Evolutionary conservation across 768 basidiomycete species (phyloP).

Genomic region (Leccinellum albellum): DNA sequence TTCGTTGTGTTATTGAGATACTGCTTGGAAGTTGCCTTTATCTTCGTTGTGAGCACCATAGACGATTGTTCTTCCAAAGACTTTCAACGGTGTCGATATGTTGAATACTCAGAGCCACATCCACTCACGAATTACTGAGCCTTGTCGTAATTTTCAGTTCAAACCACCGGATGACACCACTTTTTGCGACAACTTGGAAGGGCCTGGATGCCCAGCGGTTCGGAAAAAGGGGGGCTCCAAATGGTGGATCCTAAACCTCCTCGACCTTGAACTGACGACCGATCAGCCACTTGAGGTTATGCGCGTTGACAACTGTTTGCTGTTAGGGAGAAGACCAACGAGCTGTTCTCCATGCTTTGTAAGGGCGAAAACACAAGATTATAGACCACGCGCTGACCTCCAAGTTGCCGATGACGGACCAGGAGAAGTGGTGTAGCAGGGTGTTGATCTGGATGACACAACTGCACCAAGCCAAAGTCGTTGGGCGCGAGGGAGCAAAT

Average conservation of each 20-base stretch:
- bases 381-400: constrained; percentile 95
- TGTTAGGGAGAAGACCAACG: constrained; percentile 93
- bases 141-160: constrained; percentile 85
- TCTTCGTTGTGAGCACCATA: constrained; percentile 85
- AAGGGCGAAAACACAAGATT: constrained; percentile 97
- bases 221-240: background rate
- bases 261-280: constrained; percentile 90
- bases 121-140: constrained; percentile 69
- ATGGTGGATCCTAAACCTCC: constrained; percentile 69
- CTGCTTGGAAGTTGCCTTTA: constrained; percentile 94
- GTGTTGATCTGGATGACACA: no score
- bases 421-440: no score
- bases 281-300: constrained; percentile 93
- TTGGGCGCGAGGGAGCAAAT: no score
- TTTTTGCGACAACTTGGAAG: constrained; percentile 68
- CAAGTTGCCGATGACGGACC: constrained; percentile 97
- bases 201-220: constrained; percentile 47
- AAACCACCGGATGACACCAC: constrained; percentile 73
- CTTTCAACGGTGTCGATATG: constrained; percentile 37
- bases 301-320: constrained; percentile 92
- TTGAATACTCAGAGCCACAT: background rate
- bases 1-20: constrained; percentile 91
- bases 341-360: constrained; percentile 97
- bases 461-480: no score
- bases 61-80: constrained; percentile 84